Conservation (phyloP, 2,329 filamentous ascomycete species). For the Penicillium verrucosum region DNA sequence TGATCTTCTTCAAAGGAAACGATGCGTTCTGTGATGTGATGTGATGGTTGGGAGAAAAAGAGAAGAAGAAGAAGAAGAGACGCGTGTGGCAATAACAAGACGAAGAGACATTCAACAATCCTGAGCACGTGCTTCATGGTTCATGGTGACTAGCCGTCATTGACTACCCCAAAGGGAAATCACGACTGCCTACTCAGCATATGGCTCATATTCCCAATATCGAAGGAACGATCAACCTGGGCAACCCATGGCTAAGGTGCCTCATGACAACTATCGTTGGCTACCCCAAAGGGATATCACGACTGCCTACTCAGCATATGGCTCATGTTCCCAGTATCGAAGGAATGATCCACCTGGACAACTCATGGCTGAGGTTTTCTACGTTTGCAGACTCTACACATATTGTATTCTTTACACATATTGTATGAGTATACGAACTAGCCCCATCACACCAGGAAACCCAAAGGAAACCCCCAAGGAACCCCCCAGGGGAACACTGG, state of each 20-base stretch:
- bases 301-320: neutral
- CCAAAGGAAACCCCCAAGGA: neutral
- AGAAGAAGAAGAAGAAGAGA: neutral
- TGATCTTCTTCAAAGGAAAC: neutral
- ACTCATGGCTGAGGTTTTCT: neutral
- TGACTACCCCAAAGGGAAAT: neutral
- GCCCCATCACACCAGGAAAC: neutral
- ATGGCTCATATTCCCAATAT: neutral
- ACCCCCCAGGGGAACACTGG: too few species aligned
- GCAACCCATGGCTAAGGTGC: neutral
- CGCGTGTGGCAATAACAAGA: neutral
- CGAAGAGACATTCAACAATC: neutral
- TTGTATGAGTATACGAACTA: neutral
- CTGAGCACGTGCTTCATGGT: neutral
- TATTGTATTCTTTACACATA: neutral
- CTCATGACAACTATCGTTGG: neutral
- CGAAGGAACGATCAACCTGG: neutral
- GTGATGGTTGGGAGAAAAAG: neutral
- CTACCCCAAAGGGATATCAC: neutral
- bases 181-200: neutral
- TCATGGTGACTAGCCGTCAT: neutral
- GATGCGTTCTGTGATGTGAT: neutral
- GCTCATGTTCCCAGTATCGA: neutral
- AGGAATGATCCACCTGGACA: neutral
- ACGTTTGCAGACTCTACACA: neutral